phyloP scores from a whole-genome alignment of 495 filamentous ascomycete genomes.

The Penicillium daleae region DNA sequence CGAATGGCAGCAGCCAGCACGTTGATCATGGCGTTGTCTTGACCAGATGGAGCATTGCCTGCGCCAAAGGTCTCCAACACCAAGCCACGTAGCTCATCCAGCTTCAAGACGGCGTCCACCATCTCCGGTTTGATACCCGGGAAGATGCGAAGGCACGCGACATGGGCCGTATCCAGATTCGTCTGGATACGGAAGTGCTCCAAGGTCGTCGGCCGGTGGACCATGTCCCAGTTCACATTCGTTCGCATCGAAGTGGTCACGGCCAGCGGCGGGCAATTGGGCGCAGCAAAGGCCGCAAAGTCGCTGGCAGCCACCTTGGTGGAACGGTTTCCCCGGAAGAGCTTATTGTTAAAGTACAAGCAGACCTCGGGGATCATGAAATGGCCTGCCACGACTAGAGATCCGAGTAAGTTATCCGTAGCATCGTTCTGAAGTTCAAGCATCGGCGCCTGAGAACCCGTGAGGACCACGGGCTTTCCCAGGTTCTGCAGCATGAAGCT shows the following conservation, averaged over 20 bases:
- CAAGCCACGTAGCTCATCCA: constrained; percentile 80
- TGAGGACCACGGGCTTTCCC: constrained; percentile 89
- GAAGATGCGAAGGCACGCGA: constrained; percentile 92
- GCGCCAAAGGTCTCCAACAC: constrained; percentile 95
- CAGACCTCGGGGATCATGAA: constrained; percentile 97
- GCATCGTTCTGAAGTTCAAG: constrained; percentile 92
- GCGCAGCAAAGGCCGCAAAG: constrained; percentile 85
- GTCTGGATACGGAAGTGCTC: constrained; percentile 76
- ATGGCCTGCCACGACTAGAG: constrained; percentile 90
- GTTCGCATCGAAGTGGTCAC: constrained; percentile 78
- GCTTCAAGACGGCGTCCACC: constrained; percentile 82
- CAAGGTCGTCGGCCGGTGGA: constrained; percentile 74
- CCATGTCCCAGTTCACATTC: constrained; percentile 80
- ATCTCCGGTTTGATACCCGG: constrained; percentile 94
- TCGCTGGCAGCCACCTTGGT: constrained; percentile 88
- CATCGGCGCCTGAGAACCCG: constrained; percentile 91
- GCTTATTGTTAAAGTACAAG: constrained; percentile 90
- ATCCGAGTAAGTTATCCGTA: constrained; percentile 92
- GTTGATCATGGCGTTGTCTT: constrained; percentile 80
- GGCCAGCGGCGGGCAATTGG: constrained; percentile 81
- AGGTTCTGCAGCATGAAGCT: constrained; percentile 94
- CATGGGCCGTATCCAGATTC: constrained; percentile 81
- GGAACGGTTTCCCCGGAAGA: constrained; percentile 89
- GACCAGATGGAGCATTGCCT: constrained; percentile 86
- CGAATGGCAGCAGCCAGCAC: constrained; percentile 77